These are phyloP conservation scores for Polychaeton citri DNA, from an alignment of 2,329 filamentous ascomycete species.

Conservation along the genomic window DNA sequence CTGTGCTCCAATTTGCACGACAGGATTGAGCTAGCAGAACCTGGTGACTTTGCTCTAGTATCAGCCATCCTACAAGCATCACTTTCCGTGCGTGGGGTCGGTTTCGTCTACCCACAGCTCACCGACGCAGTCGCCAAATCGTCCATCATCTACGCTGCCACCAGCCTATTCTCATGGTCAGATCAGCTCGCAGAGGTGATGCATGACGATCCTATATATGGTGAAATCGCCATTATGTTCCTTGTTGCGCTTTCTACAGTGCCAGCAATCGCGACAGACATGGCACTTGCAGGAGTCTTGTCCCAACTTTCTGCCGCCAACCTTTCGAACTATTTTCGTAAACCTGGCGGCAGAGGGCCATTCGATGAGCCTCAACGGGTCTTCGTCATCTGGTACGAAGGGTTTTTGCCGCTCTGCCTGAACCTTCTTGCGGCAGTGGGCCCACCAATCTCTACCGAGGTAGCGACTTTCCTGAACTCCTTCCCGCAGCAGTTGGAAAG, in stretches of 20 bases:
- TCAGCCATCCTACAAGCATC: constrained; percentile 80
- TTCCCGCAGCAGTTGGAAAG: constrained; percentile 68
- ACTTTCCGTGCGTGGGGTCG: constrained; percentile 59
- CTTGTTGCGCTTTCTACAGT: constrained; percentile 77
- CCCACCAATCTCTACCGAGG: constrained; percentile 67
- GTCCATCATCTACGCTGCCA: constrained; percentile 65
- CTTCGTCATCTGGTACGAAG: constrained; percentile 81
- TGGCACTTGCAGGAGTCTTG: constrained; percentile 76
- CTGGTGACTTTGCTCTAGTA: constrained; percentile 73
- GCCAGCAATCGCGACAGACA: constrained; percentile 69
- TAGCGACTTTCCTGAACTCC: constrained; percentile 76
- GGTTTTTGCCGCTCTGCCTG: constrained; percentile 73
- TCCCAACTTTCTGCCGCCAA: constrained; percentile 67
- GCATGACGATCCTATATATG: constrained; percentile 71
- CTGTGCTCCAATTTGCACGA: constrained; percentile 73
- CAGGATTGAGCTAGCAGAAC: constrained; percentile 29
- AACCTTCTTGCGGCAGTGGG: constrained; percentile 78
- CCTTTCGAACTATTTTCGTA: constrained; percentile 62
- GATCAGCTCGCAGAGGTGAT: constrained; percentile 66
- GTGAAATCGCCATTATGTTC: constrained; percentile 80
- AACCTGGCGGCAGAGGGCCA: constrained; percentile 55
- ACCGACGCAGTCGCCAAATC: constrained; percentile 40
- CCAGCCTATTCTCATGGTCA: constrained; percentile 85
- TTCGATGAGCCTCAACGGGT: constrained; percentile 65
- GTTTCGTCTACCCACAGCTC: constrained; percentile 39